Evolutionary conservation across 2,329 filamentous ascomycete species (phyloP).

Genomic region (Diaporthe capsici): DNA sequence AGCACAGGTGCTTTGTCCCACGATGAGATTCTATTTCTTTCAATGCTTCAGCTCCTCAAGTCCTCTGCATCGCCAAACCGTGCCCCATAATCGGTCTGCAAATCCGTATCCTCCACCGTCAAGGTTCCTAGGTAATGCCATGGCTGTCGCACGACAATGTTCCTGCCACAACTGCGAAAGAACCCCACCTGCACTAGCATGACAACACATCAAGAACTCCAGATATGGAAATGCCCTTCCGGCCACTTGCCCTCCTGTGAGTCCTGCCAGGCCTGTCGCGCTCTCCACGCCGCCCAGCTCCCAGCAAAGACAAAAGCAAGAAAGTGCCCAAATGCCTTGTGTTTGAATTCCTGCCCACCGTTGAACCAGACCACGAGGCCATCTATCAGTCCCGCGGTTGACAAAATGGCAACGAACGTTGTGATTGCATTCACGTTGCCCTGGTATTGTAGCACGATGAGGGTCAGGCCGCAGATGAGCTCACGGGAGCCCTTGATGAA

Average conservation of each 20-base stretch:
- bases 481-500: constrained; percentile 54
- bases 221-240: constrained; percentile 9
- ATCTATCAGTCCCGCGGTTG: constrained; percentile 51
- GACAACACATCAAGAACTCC: background rate
- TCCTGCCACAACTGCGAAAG: background rate
- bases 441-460: constrained; percentile 50
- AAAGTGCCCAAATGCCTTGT: constrained; percentile 47
- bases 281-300: constrained; percentile 48
- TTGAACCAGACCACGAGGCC: constrained; percentile 52
- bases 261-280: constrained; percentile 27
- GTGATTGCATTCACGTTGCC: constrained; percentile 49
- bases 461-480: constrained; percentile 49
- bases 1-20: background rate
- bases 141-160: background rate
- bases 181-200: background rate
- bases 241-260: constrained; percentile 16
- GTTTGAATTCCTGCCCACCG: constrained; percentile 46
- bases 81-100: no score
- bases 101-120: no score
- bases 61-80: no score
- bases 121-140: background rate
- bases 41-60: no score
- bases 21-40: background rate
- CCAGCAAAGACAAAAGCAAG: constrained; percentile 46
- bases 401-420: constrained; percentile 48